Percentiles rank a stretch among this genome's conserved stretches.
These are phyloP conservation scores for Beauveria brongniartii DNA, from an alignment of 2,329 filamentous ascomycete genomes.

Conservation along the genomic window DNA sequence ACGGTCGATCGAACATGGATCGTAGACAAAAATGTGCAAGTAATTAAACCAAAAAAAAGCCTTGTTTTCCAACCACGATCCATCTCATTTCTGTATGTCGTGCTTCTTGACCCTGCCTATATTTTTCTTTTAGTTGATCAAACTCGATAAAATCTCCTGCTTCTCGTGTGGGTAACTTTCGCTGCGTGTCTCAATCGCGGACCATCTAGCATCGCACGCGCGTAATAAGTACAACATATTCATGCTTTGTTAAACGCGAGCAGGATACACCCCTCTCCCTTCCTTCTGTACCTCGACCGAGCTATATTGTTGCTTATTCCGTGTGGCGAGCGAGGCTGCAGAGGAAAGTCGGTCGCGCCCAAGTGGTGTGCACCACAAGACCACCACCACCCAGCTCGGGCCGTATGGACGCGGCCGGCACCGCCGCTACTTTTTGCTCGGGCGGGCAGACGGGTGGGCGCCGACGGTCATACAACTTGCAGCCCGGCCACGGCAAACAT, in stretches of 20 bases:
- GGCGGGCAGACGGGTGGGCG: not conserved
- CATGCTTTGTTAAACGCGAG: not conserved
- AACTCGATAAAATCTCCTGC: not conserved
- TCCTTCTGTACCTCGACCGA: not conserved
- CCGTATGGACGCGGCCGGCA: not conserved
- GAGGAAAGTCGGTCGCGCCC: not conserved
- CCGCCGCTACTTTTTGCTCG: not conserved
- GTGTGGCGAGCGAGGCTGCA: not conserved
- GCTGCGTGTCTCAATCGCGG: not conserved
- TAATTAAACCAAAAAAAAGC: not conserved
- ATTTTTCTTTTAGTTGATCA: not conserved
- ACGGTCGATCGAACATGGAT: conserved; percentile 2
- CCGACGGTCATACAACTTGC: not conserved
- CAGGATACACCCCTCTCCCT: not conserved
- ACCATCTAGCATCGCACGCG: not conserved
- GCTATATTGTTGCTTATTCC: not conserved
- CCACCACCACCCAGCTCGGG: not conserved
- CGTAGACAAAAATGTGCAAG: not conserved
- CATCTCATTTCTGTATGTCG: not conserved
- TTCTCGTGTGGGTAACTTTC: not conserved
- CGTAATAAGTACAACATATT: not conserved
- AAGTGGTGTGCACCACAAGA: not conserved
- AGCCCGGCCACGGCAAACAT: not conserved
- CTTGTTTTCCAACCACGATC: not conserved
- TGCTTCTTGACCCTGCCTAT: conserved; percentile 1